Evolutionary conservation across 1,284 basidiomycete genomes (phyloP).

Genomic region (Puccinia novopanici): DNA sequence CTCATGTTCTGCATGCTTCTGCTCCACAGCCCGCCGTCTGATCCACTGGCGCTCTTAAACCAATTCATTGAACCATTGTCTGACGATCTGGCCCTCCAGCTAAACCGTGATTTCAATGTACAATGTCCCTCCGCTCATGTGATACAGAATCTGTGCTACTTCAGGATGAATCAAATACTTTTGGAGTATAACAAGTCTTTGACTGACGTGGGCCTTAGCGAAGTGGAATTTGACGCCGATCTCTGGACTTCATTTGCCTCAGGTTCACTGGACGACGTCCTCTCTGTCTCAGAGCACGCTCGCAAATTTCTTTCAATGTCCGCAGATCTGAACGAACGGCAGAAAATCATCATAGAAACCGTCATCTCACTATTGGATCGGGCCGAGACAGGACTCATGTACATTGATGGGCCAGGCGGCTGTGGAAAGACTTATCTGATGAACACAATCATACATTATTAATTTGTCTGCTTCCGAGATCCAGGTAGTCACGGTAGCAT

Average conservation of each 20-base stretch:
- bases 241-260: neutral
- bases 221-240: neutral
- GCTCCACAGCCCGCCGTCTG: neutral
- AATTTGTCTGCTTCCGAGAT: neutral
- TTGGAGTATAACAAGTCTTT: neutral
- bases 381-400: neutral
- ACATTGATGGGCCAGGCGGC: no score
- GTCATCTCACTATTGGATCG: neutral
- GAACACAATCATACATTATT: neutral
- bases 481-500: neutral
- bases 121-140: neutral
- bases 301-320: neutral
- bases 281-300: no score
- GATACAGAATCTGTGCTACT: neutral
- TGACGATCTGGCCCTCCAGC: neutral
- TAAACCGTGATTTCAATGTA: neutral
- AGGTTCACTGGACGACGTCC: no score
- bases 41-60: neutral
- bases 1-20: no score
- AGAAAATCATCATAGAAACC: neutral
- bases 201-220: neutral
- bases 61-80: neutral
- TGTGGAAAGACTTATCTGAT: neutral
- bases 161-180: neutral
- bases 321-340: neutral